Percentiles rank a stretch among this genome's conserved stretches.
These are phyloP conservation scores for Serendipita sp. DNA, from an alignment of 768 basidiomycete species.

Conservation along the genomic window DNA sequence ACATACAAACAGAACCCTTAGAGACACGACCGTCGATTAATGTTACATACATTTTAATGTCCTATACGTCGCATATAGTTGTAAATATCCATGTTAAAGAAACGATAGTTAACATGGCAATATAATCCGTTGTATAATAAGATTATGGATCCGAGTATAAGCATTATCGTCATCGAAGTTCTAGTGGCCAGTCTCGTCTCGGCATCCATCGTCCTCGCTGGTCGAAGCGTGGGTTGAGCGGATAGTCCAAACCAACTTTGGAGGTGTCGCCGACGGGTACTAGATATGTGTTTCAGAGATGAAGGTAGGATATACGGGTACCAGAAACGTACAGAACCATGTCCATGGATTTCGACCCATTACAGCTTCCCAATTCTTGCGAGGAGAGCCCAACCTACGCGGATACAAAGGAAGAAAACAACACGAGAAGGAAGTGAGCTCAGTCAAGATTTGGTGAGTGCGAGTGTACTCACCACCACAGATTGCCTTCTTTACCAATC, in stretches of 20 bases:
- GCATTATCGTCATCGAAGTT: conserved; percentile 30
- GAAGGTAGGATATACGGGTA: conserved; percentile 7
- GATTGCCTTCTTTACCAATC: conserved; percentile 55
- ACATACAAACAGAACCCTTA: not conserved
- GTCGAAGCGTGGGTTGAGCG: conserved; percentile 60
- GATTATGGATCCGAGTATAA: not conserved
- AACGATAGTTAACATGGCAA: not conserved
- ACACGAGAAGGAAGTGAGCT: not conserved
- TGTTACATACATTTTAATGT: not conserved
- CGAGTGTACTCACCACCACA: conserved; percentile 62
- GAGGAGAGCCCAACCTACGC: conserved; percentile 33
- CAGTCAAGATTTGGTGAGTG: not conserved
- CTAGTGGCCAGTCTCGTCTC: conserved; percentile 54
- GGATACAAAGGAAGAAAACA: not conserved
- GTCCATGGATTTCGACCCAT: conserved; percentile 57
- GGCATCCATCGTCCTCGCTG: conserved; percentile 46
- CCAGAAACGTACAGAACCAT: conserved; percentile 61
- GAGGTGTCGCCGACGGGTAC: conserved; percentile 36
- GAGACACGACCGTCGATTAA: not conserved
- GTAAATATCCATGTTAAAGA: not conserved
- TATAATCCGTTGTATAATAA: not conserved
- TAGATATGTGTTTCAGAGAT: too few relatives aligned
- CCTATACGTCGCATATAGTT: not conserved
- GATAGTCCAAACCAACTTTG: conserved; percentile 46
- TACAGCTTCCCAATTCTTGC: conserved; percentile 57